Evolutionary conservation across 2,329 filamentous ascomycete genomes (phyloP).

Genomic region (Lachnellula occidentalis): DNA sequence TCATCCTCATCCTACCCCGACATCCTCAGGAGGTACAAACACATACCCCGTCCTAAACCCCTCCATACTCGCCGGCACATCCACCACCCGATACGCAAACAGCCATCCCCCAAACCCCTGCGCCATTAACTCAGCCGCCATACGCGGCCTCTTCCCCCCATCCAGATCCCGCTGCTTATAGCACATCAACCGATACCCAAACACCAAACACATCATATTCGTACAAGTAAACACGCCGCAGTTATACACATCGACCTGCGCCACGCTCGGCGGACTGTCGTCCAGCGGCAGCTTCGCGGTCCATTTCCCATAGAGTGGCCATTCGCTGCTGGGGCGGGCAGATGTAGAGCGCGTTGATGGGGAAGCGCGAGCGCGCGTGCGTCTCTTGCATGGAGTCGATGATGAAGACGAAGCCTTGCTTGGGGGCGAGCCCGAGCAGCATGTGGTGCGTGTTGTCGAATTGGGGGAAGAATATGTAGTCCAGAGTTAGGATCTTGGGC

Average conservation of each 20-base stretch:
- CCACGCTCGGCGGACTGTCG: background rate
- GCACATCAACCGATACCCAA: constrained; percentile 4
- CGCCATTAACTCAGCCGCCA: constrained; percentile 2
- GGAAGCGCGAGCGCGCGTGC: background rate
- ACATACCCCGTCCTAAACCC: background rate
- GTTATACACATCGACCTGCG: constrained; percentile 1
- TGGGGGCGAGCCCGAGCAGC: background rate
- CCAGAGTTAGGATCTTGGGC: background rate
- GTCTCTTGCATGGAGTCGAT: background rate
- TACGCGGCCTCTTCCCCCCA: background rate
- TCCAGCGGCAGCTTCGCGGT: background rate
- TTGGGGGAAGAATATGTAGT: background rate
- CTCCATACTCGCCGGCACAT: background rate
- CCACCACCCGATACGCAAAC: constrained; percentile 1
- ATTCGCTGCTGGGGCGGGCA: background rate
- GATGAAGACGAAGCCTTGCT: constrained; percentile 6
- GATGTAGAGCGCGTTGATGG: background rate
- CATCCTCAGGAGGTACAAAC: no score
- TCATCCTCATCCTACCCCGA: background rate
- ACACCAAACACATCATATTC: constrained; percentile 6
- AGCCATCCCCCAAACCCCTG: background rate
- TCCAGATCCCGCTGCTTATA: background rate
- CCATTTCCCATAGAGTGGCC: background rate
- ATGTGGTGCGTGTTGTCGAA: background rate
- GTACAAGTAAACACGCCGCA: constrained; percentile 5